A percentile compares a stretch with the other conserved stretches of the same genome.
Evolutionary conservation across 164 flowering plant genomes (phyloP).

Genomic region (Echeveria elegans): DNA sequence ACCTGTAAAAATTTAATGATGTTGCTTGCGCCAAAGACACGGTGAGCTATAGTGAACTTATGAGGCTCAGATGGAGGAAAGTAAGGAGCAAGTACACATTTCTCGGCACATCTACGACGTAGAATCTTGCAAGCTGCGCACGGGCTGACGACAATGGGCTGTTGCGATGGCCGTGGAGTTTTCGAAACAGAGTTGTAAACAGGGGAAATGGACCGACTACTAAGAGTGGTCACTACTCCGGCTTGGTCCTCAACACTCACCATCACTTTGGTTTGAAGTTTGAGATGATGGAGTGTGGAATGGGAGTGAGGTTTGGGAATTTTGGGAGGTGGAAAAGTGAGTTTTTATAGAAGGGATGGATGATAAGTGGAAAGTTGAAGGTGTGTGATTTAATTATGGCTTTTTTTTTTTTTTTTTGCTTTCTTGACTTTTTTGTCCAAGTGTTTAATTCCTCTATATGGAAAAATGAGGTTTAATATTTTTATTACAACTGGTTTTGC

Average conservation of each 20-base stretch:
- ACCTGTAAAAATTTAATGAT: constrained; percentile 55
- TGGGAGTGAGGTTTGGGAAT: not conserved
- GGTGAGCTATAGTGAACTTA: constrained; percentile 53
- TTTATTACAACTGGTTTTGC: too few species aligned
- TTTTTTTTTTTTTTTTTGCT: not conserved
- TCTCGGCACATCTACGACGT: constrained; percentile 41
- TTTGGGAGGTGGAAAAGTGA: not conserved
- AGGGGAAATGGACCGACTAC: not conserved
- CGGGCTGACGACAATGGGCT: constrained; percentile 32
- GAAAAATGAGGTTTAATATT: not conserved
- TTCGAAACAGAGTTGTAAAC: not conserved
- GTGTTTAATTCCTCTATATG: not conserved
- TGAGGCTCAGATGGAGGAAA: constrained; percentile 47
- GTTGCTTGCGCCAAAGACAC: constrained; percentile 56
- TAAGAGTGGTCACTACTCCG: not conserved
- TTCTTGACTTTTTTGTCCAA: not conserved
- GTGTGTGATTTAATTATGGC: not conserved
- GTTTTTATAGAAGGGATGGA: not conserved
- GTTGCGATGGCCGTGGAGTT: not conserved
- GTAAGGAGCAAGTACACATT: constrained; percentile 49
- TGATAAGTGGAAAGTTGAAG: not conserved
- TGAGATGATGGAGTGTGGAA: not conserved
- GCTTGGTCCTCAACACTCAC: not conserved
- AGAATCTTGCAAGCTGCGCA: constrained; percentile 54
- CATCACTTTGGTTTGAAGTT: not conserved